phyloP scores from a whole-genome alignment of 495 filamentous ascomycete genomes.

The Aspergillus steynii region DNA sequence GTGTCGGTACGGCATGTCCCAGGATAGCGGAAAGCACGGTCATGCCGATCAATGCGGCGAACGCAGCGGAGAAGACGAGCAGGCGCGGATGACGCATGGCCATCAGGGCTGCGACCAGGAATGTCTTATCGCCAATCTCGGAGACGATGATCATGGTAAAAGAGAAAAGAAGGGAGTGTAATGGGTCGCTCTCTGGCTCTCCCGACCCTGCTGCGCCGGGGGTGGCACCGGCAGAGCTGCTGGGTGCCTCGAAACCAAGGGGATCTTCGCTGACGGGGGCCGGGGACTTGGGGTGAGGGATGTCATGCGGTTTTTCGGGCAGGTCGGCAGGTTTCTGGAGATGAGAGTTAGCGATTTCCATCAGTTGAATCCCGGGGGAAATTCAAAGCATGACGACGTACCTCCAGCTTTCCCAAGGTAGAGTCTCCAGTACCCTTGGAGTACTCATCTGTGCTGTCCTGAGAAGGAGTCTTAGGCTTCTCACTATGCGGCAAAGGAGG shows the following conservation, averaged over 20 bases:
- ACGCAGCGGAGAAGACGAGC: constrained; percentile 92
- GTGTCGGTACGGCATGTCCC: constrained; percentile 86
- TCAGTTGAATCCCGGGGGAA: not conserved
- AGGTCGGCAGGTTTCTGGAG: constrained; percentile 82
- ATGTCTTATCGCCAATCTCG: constrained; percentile 98
- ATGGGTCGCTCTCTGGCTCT: constrained; percentile 72
- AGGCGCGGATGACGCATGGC: constrained; percentile 96
- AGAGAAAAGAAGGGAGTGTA: constrained; percentile 91
- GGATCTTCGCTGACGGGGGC: constrained; percentile 64
- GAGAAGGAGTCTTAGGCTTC: constrained; percentile 54
- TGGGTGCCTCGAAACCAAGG: constrained; percentile 61
- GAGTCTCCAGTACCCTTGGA: constrained; percentile 33
- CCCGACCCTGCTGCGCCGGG: not conserved
- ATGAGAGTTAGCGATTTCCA: constrained; percentile 1
- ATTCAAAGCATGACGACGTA: constrained; percentile 30
- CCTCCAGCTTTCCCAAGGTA: constrained; percentile 65
- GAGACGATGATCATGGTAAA: constrained; percentile 98
- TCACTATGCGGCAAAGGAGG: constrained; percentile 80
- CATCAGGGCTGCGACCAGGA: constrained; percentile 96
- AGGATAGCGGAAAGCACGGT: constrained; percentile 95
- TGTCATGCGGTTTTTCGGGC: constrained; percentile 77
- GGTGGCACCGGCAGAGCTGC: constrained; percentile 30
- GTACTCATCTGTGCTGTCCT: constrained; percentile 39
- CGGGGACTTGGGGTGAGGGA: constrained; percentile 69
- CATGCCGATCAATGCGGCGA: constrained; percentile 87